phyloP scores from a whole-genome alignment of 257 asterid genomes.

The Solanum sparsipilum region DNA sequence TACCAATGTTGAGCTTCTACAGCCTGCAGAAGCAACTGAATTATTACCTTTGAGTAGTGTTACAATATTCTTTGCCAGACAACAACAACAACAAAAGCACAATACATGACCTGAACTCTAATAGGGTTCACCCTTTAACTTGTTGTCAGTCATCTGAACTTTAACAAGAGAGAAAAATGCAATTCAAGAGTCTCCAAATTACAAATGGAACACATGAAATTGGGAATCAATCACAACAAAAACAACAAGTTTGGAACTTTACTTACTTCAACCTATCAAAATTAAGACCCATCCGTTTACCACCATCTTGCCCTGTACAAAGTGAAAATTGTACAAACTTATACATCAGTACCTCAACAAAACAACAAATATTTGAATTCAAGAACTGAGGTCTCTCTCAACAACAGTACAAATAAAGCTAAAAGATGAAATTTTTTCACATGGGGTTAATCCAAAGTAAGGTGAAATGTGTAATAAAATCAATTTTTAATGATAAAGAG shows the following conservation, averaged over 20 bases:
- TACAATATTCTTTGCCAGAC: background rate
- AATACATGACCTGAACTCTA: background rate
- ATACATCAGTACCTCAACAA: background rate
- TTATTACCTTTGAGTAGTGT: background rate
- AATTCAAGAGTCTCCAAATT: background rate
- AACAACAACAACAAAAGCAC: background rate
- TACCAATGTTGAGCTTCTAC: background rate
- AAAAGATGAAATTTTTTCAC: background rate
- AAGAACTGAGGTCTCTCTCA: background rate
- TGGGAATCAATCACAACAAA: background rate
- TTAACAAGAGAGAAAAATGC: background rate
- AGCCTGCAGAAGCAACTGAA: background rate
- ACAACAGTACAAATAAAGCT: background rate
- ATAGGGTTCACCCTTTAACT: background rate
- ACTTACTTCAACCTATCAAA: constrained; percentile 84
- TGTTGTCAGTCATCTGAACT: background rate
- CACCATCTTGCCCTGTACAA: constrained; percentile 84
- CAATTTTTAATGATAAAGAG: background rate
- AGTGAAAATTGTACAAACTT: background rate
- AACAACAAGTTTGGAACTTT: background rate
- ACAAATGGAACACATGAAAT: background rate
- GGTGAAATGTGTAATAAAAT: background rate
- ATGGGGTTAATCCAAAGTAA: background rate
- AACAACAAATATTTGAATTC: background rate
- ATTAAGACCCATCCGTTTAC: constrained; percentile 86